phyloP scores from a whole-genome alignment of 306 rosid genomes.

The Echinosophora koreensis region DNA sequence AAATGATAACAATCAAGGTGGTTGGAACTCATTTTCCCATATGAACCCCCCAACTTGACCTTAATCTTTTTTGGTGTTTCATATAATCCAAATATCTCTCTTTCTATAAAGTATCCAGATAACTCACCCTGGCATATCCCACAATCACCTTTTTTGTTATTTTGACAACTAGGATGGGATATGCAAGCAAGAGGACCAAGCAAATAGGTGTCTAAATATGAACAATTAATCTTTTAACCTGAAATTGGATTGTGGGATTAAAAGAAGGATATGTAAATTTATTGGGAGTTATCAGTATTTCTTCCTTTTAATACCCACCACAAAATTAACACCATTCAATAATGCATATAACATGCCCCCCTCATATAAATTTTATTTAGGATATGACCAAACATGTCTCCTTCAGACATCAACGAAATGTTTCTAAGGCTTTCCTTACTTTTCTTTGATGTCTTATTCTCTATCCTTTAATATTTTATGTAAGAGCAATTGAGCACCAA shows the following conservation, averaged over 20 bases:
- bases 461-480: neutral
- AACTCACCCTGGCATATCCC: constrained; percentile 42
- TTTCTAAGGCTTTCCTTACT: constrained; percentile 41
- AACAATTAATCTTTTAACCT: constrained; percentile 23
- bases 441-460: neutral
- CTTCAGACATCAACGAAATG: constrained; percentile 45
- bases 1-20: constrained; percentile 38
- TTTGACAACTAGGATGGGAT: constrained; percentile 42
- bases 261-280: constrained; percentile 39
- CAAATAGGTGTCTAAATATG: constrained; percentile 25
- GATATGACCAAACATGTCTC: constrained; percentile 39
- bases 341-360: constrained; percentile 28
- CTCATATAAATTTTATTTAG: constrained; percentile 19
- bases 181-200: constrained; percentile 31
- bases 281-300: constrained; percentile 36
- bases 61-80: constrained; percentile 24
- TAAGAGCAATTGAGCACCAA: constrained; percentile 25
- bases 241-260: neutral
- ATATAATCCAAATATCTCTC: constrained; percentile 47
- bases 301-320: constrained; percentile 39
- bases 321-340: constrained; percentile 43
- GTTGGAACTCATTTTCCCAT: constrained; percentile 49
- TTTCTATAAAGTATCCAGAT: constrained; percentile 42
- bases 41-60: neutral
- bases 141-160: neutral